phyloP scores from a whole-genome alignment of 345 rosid genomes.

The Brassica rapa region DNA sequence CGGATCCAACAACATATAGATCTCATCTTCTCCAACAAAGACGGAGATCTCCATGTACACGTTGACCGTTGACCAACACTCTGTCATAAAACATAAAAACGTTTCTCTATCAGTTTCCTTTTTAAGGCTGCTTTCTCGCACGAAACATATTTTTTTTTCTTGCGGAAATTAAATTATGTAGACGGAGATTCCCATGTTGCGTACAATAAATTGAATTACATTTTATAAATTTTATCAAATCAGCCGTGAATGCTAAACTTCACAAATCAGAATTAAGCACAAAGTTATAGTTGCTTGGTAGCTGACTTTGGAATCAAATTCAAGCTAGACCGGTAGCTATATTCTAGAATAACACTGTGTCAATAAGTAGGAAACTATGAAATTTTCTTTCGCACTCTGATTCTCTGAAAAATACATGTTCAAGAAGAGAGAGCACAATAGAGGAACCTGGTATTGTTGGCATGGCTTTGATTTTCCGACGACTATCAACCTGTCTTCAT shows the following conservation, averaged over 20 bases:
- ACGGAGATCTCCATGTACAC: constrained; percentile 48
- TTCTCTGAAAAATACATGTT: not conserved
- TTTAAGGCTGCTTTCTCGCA: not conserved
- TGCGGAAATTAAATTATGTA: not conserved
- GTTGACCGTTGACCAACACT: constrained; percentile 21
- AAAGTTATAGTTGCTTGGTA: not conserved
- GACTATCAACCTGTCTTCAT: constrained; percentile 3
- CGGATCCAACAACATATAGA: constrained; percentile 38
- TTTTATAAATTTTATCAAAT: not conserved
- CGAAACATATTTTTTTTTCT: not conserved
- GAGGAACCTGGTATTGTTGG: constrained; percentile 14
- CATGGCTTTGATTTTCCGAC: constrained; percentile 3
- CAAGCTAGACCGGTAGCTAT: not conserved
- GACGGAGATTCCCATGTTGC: not conserved
- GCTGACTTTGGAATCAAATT: not conserved
- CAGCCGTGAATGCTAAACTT: not conserved
- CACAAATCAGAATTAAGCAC: not conserved
- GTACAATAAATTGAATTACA: not conserved
- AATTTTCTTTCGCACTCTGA: not conserved
- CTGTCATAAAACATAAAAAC: constrained; percentile 1
- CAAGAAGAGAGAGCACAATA: constrained; percentile 6
- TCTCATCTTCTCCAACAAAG: constrained; percentile 49
- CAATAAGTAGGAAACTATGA: not conserved
- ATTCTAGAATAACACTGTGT: not conserved
- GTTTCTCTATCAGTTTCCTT: not conserved